Percentiles rank a stretch among this genome's conserved stretches.
These are phyloP conservation scores for Ophiostoma triangulosporum DNA, from an alignment of 2,329 filamentous ascomycete species.

Conservation along the genomic window DNA sequence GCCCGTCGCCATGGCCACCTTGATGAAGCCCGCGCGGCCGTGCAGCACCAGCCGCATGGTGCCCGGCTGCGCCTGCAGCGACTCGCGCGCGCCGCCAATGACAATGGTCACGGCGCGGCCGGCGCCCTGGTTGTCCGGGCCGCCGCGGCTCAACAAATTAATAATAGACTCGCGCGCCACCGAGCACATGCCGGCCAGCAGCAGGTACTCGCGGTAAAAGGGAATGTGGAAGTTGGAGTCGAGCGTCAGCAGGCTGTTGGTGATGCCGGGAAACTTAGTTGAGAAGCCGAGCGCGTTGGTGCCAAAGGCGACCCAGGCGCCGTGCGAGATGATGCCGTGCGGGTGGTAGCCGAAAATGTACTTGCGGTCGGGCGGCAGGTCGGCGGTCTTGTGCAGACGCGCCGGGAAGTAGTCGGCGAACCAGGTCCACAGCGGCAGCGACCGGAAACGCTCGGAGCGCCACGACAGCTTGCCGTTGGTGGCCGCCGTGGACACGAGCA, in stretches of 20 bases:
- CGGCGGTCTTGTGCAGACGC: constrained; percentile 68
- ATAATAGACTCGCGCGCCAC: constrained; percentile 88
- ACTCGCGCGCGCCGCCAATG: constrained; percentile 82
- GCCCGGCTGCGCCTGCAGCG: constrained; percentile 73
- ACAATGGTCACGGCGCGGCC: constrained; percentile 96
- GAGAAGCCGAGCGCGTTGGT: constrained; percentile 83
- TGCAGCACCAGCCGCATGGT: constrained; percentile 65
- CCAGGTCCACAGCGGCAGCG: constrained; percentile 65
- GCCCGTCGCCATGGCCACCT: constrained; percentile 81
- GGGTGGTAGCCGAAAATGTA: constrained; percentile 98
- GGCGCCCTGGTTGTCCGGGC: constrained; percentile 66
- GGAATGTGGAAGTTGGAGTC: constrained; percentile 92
- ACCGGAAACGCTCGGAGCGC: constrained; percentile 62
- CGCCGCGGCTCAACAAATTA: constrained; percentile 71
- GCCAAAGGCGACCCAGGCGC: constrained; percentile 82
- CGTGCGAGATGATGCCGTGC: constrained; percentile 88
- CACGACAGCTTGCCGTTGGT: constrained; percentile 62
- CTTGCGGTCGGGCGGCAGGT: constrained; percentile 67
- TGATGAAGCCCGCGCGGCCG: constrained; percentile 82
- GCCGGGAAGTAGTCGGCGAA: constrained; percentile 92
- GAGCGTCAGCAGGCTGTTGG: constrained; percentile 84
- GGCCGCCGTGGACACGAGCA: constrained; percentile 65
- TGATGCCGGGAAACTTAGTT: constrained; percentile 85
- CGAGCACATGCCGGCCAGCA: constrained; percentile 73
- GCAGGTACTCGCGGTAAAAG: constrained; percentile 86